Percentiles rank a stretch among this genome's conserved stretches.
Conservation (phyloP, 2,329 filamentous ascomycete genomes). For the Hymenoscyphus fructigenus region DNA sequence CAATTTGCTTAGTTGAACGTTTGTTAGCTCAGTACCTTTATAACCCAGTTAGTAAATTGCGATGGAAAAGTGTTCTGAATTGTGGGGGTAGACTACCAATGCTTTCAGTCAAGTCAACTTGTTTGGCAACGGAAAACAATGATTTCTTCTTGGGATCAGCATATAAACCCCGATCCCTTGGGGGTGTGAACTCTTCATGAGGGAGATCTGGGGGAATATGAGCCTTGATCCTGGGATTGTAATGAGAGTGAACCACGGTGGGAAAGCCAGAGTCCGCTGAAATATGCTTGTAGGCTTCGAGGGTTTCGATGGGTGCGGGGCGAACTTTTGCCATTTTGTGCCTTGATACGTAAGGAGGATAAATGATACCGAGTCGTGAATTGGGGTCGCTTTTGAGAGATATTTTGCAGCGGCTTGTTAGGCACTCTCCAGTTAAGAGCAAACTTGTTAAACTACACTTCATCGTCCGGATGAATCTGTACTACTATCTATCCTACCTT, state of each 20-base stretch:
- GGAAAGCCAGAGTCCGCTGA: constrained; percentile 27
- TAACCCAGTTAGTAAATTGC: neutral
- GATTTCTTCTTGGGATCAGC: constrained; percentile 47
- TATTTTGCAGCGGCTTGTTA: too few relatives aligned
- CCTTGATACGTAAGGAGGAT: neutral
- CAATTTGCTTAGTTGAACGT: constrained; percentile 30
- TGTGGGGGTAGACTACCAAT: constrained; percentile 31
- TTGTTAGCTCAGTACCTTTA: constrained; percentile 31
- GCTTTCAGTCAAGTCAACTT: constrained; percentile 44
- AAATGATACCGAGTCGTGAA: neutral
- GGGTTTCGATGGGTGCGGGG: constrained; percentile 19
- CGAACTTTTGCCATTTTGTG: constrained; percentile 21
- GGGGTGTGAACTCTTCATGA: constrained; percentile 22
- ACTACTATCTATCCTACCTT: too few relatives aligned
- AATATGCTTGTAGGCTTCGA: constrained; percentile 31
- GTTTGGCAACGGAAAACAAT: constrained; percentile 42
- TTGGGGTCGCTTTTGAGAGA: too few relatives aligned
- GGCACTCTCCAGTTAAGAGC: too few relatives aligned
- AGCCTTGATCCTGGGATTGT: constrained; percentile 25
- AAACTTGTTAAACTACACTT: too few relatives aligned
- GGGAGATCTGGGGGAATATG: constrained; percentile 23
- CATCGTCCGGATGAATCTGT: too few relatives aligned
- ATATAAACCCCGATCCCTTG: constrained; percentile 42
- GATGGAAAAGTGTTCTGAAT: neutral
- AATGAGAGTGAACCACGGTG: constrained; percentile 25